Evolutionary conservation across 2,329 filamentous ascomycete genomes (phyloP).

Genomic region (Lasiodiplodia hormozganensis): DNA sequence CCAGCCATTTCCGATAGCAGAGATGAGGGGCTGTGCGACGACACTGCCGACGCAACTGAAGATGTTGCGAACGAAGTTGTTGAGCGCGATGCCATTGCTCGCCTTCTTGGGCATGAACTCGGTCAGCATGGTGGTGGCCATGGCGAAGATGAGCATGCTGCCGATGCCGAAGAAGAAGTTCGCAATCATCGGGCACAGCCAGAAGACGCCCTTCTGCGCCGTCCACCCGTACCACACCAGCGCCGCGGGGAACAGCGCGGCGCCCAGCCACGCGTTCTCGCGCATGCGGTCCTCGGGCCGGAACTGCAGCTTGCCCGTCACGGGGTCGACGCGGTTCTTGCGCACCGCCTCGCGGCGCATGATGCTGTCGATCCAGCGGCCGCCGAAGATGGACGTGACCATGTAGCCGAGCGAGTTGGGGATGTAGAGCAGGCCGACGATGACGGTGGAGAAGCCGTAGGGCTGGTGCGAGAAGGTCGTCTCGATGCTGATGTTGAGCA

Average conservation of each 20-base stretch:
- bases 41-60: constrained; percentile 46
- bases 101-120: constrained; percentile 49
- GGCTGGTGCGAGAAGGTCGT: constrained; percentile 42
- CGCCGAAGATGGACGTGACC: constrained; percentile 44
- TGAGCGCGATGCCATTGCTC: constrained; percentile 46
- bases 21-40: constrained; percentile 44
- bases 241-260: constrained; percentile 44
- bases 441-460: constrained; percentile 45
- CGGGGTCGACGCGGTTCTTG: constrained; percentile 44
- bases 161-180: constrained; percentile 52
- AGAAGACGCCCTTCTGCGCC: constrained; percentile 41
- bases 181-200: constrained; percentile 46
- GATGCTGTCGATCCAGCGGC: constrained; percentile 50
- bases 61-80: constrained; percentile 49
- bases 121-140: constrained; percentile 49
- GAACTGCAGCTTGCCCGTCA: constrained; percentile 44
- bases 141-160: constrained; percentile 48
- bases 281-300: constrained; percentile 49
- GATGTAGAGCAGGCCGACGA: constrained; percentile 49
- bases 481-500: constrained; percentile 50
- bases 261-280: constrained; percentile 50
- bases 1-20: constrained; percentile 49
- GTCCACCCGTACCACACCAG: constrained; percentile 49
- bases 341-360: constrained; percentile 49
- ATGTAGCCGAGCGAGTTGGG: constrained; percentile 47